These are phyloP conservation scores for Podaxis rugospora DNA, from an alignment of 768 basidiomycete species.

Conservation along the genomic window DNA sequence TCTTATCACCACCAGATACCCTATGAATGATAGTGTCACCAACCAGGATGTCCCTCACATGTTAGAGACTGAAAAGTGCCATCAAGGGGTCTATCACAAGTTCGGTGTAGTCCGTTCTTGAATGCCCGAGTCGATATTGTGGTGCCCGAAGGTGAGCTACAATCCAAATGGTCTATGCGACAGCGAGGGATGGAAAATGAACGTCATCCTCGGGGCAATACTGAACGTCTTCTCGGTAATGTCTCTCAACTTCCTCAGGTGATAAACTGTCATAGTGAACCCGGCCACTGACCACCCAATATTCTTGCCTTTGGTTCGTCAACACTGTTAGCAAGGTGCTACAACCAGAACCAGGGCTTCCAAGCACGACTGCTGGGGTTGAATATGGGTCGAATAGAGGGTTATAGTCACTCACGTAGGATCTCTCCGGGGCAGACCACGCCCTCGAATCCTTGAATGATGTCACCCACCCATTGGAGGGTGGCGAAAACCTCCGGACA, in stretches of 20 bases:
- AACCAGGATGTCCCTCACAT: constrained; percentile 67
- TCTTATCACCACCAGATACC: constrained; percentile 73
- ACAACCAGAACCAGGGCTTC: constrained; percentile 83
- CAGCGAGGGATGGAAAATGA: constrained; percentile 82
- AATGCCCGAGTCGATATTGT: constrained; percentile 37
- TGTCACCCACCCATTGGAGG: constrained; percentile 64
- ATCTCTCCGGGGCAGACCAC: constrained; percentile 68
- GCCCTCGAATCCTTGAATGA: constrained; percentile 62
- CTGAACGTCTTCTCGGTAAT: constrained; percentile 74
- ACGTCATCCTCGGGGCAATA: constrained; percentile 85
- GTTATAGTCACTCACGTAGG: constrained; percentile 61
- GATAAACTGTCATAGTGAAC: constrained; percentile 75
- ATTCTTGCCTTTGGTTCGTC: constrained; percentile 70
- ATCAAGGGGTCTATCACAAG: constrained; percentile 48
- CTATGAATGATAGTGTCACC: constrained; percentile 75
- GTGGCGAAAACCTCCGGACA: constrained; percentile 45
- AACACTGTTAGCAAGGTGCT: constrained; percentile 79
- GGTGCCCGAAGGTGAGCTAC: constrained; percentile 68
- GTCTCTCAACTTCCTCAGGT: constrained; percentile 55
- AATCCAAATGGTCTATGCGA: constrained; percentile 70
- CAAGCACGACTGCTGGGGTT: constrained; percentile 84
- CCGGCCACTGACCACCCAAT: constrained; percentile 61
- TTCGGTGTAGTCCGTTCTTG: constrained; percentile 39
- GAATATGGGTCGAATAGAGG: too few species aligned
- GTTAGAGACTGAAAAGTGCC: constrained; percentile 72